phyloP scores from a whole-genome alignment of 441 rosid genomes.

The Pelargonium cotyledonis region DNA sequence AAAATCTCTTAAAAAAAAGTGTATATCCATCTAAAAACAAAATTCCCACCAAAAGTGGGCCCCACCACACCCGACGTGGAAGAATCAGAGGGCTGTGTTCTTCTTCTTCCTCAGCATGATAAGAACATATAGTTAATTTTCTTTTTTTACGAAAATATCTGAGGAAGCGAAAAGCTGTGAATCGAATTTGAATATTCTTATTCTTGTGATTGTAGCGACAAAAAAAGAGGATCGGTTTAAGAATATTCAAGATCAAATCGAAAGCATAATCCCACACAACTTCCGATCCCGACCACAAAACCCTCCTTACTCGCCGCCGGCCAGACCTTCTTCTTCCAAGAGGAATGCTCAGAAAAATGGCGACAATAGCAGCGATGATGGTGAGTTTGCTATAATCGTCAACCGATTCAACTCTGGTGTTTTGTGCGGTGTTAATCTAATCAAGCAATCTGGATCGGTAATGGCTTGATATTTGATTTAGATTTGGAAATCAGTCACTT shows the following conservation, averaged over 20 bases:
- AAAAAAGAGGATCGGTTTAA: conserved; percentile 23
- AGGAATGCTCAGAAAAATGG: conserved; percentile 32
- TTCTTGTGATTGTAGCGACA: not conserved
- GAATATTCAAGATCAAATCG: conserved; percentile 42
- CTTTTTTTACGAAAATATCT: not conserved
- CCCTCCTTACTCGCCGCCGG: conserved; percentile 10
- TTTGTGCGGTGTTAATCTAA: not conserved
- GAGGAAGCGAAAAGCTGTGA: not conserved
- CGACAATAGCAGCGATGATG: conserved; percentile 25
- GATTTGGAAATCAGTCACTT: too few relatives aligned
- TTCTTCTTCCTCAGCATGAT: conserved; percentile 14
- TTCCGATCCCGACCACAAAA: conserved; percentile 22
- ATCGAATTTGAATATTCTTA: not conserved
- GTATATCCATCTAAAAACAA: too few relatives aligned
- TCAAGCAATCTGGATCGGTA: not conserved
- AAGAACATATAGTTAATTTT: conserved; percentile 5
- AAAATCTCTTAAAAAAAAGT: too few relatives aligned
- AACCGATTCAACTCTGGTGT: not conserved
- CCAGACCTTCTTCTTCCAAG: conserved; percentile 40
- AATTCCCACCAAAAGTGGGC: not conserved
- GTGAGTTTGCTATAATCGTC: conserved; percentile 19
- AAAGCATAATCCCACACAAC: conserved; percentile 20
- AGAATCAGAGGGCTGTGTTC: conserved; percentile 12
- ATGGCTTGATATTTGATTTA: too few relatives aligned
- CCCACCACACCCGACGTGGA: conserved; percentile 13